Percentiles rank a stretch among this genome's conserved stretches.
These are phyloP conservation scores for Dichotomopilus funicola DNA, from an alignment of 2,329 filamentous ascomycete genomes.

Conservation along the genomic window DNA sequence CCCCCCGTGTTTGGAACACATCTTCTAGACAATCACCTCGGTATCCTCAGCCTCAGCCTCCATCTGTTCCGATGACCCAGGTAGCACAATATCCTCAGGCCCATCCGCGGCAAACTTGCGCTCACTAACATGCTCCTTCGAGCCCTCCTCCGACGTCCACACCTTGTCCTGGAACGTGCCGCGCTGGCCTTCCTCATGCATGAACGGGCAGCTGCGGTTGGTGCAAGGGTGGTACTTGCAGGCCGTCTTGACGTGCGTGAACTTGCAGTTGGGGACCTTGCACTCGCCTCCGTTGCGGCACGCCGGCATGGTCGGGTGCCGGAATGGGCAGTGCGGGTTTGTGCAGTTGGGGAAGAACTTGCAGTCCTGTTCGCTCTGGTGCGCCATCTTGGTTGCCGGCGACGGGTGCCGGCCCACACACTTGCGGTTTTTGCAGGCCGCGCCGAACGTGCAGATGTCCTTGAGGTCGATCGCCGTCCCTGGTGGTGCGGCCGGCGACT, in stretches of 20 bases:
- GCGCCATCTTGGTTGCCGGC: constrained; percentile 69
- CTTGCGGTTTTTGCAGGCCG: constrained; percentile 92
- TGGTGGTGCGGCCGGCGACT: constrained; percentile 81
- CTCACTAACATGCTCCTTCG: constrained; percentile 71
- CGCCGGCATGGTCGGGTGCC: constrained; percentile 76
- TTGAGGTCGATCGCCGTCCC: constrained; percentile 70
- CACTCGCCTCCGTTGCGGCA: constrained; percentile 92
- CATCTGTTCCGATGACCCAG: constrained; percentile 40
- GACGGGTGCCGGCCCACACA: constrained; percentile 90
- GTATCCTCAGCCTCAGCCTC: constrained; percentile 11
- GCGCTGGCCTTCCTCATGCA: constrained; percentile 85
- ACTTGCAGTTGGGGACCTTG: constrained; percentile 74
- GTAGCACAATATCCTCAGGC: constrained; percentile 66
- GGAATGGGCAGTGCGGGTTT: constrained; percentile 81
- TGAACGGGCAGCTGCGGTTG: constrained; percentile 81
- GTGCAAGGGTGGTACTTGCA: constrained; percentile 91
- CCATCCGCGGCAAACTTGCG: constrained; percentile 76
- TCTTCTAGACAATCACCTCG: constrained; percentile 21
- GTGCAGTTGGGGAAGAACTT: constrained; percentile 89
- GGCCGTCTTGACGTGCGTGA: constrained; percentile 74
- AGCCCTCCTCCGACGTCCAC: constrained; percentile 64
- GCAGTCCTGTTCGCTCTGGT: constrained; percentile 80
- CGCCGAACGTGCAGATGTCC: constrained; percentile 77
- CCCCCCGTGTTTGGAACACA: too few relatives aligned
- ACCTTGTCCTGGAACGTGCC: constrained; percentile 82